Percentiles rank a stretch among this genome's conserved stretches.
phyloP scores from a whole-genome alignment of 768 basidiomycete genomes.

The Serendipita indica region DNA sequence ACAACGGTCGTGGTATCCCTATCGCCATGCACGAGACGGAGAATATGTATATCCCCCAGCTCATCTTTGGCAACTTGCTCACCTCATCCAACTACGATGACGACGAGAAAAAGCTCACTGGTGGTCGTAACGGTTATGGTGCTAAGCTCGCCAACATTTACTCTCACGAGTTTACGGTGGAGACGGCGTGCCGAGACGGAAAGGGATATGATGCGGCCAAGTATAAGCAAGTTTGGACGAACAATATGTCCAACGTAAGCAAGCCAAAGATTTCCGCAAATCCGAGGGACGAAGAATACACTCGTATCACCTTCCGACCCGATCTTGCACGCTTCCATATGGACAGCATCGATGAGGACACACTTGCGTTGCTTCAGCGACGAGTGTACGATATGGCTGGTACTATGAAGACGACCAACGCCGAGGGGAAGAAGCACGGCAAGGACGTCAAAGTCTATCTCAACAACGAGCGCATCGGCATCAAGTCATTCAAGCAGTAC shows the following conservation, averaged over 20 bases:
- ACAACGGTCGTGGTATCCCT: constrained; percentile 93
- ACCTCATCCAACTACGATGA: constrained; percentile 97
- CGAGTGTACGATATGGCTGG: constrained; percentile 97
- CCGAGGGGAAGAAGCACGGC: neutral
- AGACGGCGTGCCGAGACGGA: constrained; percentile 81
- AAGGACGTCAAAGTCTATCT: constrained; percentile 78
- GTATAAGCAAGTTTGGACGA: constrained; percentile 87
- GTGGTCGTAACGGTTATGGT: constrained; percentile 96
- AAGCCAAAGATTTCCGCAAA: constrained; percentile 91
- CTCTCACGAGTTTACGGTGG: constrained; percentile 88
- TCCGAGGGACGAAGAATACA: constrained; percentile 75
- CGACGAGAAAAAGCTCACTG: constrained; percentile 95
- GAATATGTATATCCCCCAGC: constrained; percentile 89
- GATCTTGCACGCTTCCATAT: constrained; percentile 88
- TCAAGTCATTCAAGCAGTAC: constrained; percentile 95
- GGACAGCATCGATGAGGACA: constrained; percentile 81
- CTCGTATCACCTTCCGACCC: constrained; percentile 82
- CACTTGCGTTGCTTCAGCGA: constrained; percentile 72
- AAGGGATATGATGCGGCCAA: constrained; percentile 38
- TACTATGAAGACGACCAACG: constrained; percentile 41
- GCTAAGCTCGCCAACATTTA: constrained; percentile 98
- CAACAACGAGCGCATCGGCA: constrained; percentile 80
- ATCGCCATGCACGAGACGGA: constrained; percentile 90
- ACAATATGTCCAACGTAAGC: constrained; percentile 83
- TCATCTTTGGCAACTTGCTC: constrained; percentile 91